Conservation (phyloP, 768 basidiomycete genomes). For the Botryobasidium botryosum region DNA sequence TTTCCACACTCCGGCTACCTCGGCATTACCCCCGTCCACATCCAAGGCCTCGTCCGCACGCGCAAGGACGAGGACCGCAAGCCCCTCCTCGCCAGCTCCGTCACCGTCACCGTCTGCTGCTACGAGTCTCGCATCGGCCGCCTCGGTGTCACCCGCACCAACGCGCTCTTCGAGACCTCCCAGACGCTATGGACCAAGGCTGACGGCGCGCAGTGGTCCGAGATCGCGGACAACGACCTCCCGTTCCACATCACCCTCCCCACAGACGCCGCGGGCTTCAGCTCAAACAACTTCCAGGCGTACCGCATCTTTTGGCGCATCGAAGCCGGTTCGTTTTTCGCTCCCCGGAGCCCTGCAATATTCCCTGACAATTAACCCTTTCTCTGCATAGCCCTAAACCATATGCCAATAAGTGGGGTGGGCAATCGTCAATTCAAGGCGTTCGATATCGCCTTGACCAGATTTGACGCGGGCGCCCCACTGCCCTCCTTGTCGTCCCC, state of each 20-base stretch:
- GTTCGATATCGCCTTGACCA: too few relatives aligned
- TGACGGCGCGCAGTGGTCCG: constrained; percentile 24
- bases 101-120: constrained; percentile 64
- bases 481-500: too few relatives aligned
- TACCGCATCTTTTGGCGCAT: constrained; percentile 71
- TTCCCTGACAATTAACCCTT: too few relatives aligned
- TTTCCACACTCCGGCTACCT: constrained; percentile 67
- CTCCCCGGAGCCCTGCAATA: too few relatives aligned
- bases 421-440: too few relatives aligned
- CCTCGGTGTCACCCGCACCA: constrained; percentile 38
- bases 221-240: constrained; percentile 46
- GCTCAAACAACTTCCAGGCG: constrained; percentile 55
- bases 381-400: too few relatives aligned
- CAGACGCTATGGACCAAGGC: constrained; percentile 52
- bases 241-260: constrained; percentile 61
- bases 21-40: constrained; percentile 60
- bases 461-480: too few relatives aligned
- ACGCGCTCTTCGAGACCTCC: constrained; percentile 49
- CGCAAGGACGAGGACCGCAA: constrained; percentile 53
- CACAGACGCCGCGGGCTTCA: constrained; percentile 40
- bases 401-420: too few relatives aligned
- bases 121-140: constrained; percentile 58
- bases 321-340: constrained; percentile 76
- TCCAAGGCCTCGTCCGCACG: constrained; percentile 67
- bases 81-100: constrained; percentile 43